Evolutionary conservation across 768 basidiomycete genomes (phyloP).

Genomic region (Leucocoprinus leucothites): DNA sequence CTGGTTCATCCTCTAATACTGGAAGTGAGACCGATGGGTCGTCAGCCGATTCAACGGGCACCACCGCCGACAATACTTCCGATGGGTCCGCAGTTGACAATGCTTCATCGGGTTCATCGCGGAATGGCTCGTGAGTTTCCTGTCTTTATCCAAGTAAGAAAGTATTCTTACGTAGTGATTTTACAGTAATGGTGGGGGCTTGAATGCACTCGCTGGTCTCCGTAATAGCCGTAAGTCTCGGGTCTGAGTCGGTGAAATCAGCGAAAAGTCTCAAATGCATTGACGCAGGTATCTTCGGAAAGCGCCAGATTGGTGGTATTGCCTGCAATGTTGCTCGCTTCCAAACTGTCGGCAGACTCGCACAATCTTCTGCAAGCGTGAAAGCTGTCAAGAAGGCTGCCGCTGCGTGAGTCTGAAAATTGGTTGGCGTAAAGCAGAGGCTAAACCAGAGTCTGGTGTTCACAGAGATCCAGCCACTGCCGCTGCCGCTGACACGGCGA

Average conservation of each 20-base stretch:
- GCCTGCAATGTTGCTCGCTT: constrained; percentile 25
- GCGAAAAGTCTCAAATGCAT: background rate
- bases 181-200: background rate
- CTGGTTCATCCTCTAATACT: background rate
- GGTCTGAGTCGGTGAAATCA: background rate
- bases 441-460: background rate
- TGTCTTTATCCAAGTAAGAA: background rate
- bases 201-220: background rate
- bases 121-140: background rate
- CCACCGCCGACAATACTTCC: background rate
- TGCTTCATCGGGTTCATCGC: background rate
- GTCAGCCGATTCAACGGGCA: background rate
- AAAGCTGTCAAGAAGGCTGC: constrained; percentile 12
- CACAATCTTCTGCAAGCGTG: constrained; percentile 2
- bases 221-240: constrained; percentile 6
- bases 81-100: background rate
- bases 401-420: constrained; percentile 13
- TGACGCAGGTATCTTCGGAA: constrained; percentile 6
- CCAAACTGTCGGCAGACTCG: constrained; percentile 23
- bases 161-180: background rate
- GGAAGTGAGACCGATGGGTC: background rate
- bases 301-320: constrained; percentile 11
- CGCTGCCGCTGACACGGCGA: constrained; percentile 19
- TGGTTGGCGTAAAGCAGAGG: background rate
- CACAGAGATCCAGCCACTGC: constrained; percentile 21